phyloP scores from a whole-genome alignment of 495 filamentous ascomycete genomes.

The Penicillium goetzii region DNA sequence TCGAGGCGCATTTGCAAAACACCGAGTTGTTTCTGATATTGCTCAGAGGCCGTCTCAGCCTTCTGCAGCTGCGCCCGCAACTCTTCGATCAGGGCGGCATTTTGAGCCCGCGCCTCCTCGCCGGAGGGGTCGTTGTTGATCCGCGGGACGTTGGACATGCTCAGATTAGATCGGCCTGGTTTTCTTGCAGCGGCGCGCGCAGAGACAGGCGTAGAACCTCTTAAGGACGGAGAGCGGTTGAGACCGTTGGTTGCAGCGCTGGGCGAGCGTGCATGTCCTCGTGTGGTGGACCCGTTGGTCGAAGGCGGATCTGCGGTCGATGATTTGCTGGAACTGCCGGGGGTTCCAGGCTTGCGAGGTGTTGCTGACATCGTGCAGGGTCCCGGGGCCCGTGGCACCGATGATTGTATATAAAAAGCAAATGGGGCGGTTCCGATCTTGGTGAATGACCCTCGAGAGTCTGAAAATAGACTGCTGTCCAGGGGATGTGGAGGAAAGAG shows the following conservation, averaged over 20 bases:
- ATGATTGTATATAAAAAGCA: constrained; percentile 25
- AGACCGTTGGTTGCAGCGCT: constrained; percentile 45
- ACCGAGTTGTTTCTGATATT: constrained; percentile 80
- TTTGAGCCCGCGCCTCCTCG: constrained; percentile 69
- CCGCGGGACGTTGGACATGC: constrained; percentile 59
- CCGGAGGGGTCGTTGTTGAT: constrained; percentile 61
- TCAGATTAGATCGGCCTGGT: constrained; percentile 60
- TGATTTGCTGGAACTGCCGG: constrained; percentile 46
- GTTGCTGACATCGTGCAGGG: constrained; percentile 47
- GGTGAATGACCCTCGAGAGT: background rate
- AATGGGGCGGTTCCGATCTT: constrained; percentile 7
- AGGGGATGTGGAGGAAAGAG: constrained; percentile 6
- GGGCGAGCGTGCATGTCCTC: constrained; percentile 49
- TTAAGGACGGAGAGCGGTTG: constrained; percentile 46
- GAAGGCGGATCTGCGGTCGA: constrained; percentile 40
- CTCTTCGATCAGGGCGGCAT: constrained; percentile 80
- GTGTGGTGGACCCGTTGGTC: constrained; percentile 44
- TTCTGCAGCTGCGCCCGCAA: constrained; percentile 78
- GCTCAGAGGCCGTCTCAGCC: constrained; percentile 76
- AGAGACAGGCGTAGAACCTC: constrained; percentile 63
- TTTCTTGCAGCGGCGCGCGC: constrained; percentile 69
- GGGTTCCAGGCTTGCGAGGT: constrained; percentile 49
- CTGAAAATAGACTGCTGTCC: constrained; percentile 7
- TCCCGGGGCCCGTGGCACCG: constrained; percentile 26
- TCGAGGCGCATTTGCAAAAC: constrained; percentile 85